Evolutionary conservation across 2,329 filamentous ascomycete genomes (phyloP).

Genomic region (Teratosphaeria zuluensis): DNA sequence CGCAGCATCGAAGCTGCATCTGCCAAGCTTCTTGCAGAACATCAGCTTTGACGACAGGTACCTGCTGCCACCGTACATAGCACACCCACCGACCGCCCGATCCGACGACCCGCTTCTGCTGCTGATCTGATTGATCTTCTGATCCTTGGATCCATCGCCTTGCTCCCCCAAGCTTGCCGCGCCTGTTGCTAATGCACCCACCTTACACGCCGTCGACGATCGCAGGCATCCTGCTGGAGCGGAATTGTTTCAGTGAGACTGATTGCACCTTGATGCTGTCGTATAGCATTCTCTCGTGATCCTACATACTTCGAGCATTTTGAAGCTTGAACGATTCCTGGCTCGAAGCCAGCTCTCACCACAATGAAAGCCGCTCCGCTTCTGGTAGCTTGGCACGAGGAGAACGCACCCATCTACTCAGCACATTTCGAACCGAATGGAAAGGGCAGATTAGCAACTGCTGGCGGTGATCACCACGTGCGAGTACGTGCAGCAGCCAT

Average conservation of each 20-base stretch:
- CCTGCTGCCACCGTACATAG: neutral
- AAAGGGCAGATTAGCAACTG: slow-evolving; percentile 85
- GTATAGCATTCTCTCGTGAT: neutral
- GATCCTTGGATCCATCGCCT: neutral
- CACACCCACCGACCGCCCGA: neutral
- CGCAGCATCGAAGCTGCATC: neutral
- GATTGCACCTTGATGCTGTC: neutral
- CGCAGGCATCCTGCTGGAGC: neutral
- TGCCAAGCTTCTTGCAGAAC: neutral
- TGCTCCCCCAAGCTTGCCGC: neutral
- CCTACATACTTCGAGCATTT: neutral
- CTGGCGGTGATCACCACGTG: slow-evolving; percentile 93
- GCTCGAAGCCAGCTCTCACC: slow-evolving; percentile 2
- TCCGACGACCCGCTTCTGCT: neutral
- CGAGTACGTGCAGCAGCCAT: slow-evolving; percentile 49
- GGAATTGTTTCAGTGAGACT: neutral
- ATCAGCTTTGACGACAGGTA: neutral
- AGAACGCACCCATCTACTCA: slow-evolving; percentile 93
- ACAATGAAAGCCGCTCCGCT: slow-evolving; percentile 90
- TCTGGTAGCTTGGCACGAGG: slow-evolving; percentile 97
- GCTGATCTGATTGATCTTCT: neutral
- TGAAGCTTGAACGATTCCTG: neutral
- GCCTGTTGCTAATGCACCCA: neutral
- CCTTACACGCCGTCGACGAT: neutral
- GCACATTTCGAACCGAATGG: slow-evolving; percentile 91